A percentile compares a stretch with the other conserved stretches of the same genome.
Conservation (phyloP, 495 filamentous ascomycete species). For the Aspergillus kassunensis region DNA sequence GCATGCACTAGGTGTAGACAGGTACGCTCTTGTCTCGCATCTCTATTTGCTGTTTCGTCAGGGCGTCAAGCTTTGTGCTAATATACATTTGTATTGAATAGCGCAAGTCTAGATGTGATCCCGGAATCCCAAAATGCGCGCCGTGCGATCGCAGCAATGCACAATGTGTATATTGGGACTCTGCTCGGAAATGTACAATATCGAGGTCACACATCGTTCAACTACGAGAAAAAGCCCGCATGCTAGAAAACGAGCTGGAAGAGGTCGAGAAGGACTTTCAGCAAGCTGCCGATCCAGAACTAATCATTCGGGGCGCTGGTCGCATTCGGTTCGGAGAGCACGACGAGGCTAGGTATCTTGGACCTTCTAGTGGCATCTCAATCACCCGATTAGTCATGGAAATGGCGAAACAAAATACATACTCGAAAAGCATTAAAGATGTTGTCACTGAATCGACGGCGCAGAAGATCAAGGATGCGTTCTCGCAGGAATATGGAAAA, state of each 20-base stretch:
- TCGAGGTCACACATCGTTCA: constrained; percentile 82
- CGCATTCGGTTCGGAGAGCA: constrained; percentile 75
- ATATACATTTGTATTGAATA: constrained; percentile 34
- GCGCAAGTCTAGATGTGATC: constrained; percentile 94
- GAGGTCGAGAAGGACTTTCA: constrained; percentile 59
- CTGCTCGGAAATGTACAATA: constrained; percentile 70
- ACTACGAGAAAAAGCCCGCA: constrained; percentile 75
- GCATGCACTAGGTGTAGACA: constrained; percentile 83
- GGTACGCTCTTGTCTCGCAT: constrained; percentile 45
- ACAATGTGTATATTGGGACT: constrained; percentile 89
- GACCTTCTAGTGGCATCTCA: constrained; percentile 87
- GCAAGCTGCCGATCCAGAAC: constrained; percentile 66
- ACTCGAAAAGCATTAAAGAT: constrained; percentile 79
- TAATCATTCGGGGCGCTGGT: constrained; percentile 77
- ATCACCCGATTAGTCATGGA: constrained; percentile 94
- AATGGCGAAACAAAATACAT: constrained; percentile 82
- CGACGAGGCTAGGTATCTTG: constrained; percentile 83
- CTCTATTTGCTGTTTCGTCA: not conserved
- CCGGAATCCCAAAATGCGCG: constrained; percentile 82
- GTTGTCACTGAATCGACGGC: constrained; percentile 70
- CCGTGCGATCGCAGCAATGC: constrained; percentile 89
- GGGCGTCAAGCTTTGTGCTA: constrained; percentile 1
- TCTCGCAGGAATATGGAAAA: constrained; percentile 53
- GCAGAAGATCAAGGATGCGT: constrained; percentile 53
- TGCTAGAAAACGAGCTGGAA: constrained; percentile 69